Conservation (phyloP, 73 alveolate species). For the Breviolum minutum region DNA sequence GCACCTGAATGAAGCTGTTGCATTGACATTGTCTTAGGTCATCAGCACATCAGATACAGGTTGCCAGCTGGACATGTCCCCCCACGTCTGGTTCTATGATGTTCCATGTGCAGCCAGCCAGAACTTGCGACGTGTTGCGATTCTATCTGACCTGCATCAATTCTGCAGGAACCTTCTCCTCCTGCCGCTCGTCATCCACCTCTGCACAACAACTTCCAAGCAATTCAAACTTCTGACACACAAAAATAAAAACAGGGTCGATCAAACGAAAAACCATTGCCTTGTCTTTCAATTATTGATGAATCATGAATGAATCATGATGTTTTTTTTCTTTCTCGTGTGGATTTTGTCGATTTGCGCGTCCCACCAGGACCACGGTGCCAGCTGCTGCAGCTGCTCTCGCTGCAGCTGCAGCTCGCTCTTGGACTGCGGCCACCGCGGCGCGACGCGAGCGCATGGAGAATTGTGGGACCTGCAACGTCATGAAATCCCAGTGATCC, state of each 20-base stretch:
- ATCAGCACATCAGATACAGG: not conserved
- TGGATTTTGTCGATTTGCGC: not conserved
- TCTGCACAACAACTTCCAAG: not conserved
- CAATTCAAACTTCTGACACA: no score
- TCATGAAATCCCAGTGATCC: not conserved
- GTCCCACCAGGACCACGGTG: not conserved
- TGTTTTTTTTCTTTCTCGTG: no score
- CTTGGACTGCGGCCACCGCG: not conserved
- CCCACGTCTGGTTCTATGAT: no score
- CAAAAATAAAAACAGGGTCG: no score
- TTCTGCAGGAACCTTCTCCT: conserved; percentile 17
- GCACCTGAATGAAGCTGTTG: no score
- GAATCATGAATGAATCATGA: no score
- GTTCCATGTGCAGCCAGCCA: no score
- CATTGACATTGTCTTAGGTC: not conserved
- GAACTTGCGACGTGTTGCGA: no score
- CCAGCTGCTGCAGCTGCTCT: not conserved
- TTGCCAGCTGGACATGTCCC: not conserved
- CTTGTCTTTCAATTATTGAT: no score
- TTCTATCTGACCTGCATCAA: not conserved
- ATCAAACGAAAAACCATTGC: no score
- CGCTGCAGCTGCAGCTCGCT: not conserved
- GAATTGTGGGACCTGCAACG: conserved; percentile 7
- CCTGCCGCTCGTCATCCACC: conserved; percentile 5
- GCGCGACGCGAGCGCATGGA: conserved; percentile 40